These are phyloP conservation scores for Tuber indicum DNA, from an alignment of 495 filamentous ascomycete genomes.

Conservation along the genomic window DNA sequence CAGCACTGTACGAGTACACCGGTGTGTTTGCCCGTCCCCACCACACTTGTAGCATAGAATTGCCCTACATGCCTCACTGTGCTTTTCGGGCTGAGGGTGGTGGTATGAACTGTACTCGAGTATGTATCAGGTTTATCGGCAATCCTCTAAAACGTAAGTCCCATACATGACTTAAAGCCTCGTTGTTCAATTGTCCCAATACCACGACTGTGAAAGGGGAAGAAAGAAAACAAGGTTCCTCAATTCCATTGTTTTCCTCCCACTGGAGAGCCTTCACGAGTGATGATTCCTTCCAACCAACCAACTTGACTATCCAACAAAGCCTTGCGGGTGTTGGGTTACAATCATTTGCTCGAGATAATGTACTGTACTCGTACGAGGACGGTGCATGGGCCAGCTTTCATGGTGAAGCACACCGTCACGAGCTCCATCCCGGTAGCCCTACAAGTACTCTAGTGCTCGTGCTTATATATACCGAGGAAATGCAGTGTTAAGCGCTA, in stretches of 20 bases:
- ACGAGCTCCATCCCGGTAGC: background rate
- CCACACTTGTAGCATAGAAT: background rate
- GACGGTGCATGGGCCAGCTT: background rate
- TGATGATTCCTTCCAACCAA: background rate
- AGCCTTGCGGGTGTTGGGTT: background rate
- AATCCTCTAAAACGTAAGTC: background rate
- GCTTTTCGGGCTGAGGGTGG: background rate
- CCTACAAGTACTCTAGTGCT: background rate
- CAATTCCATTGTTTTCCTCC: background rate
- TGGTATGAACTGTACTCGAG: background rate
- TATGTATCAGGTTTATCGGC: background rate
- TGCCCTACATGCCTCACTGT: background rate
- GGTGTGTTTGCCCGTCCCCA: background rate
- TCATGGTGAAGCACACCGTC: background rate
- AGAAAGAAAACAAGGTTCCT: background rate
- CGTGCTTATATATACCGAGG: background rate
- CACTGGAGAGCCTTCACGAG: background rate
- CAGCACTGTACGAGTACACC: background rate
- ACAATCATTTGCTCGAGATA: background rate
- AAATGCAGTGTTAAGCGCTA: background rate
- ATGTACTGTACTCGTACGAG: no score
- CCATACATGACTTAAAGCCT: background rate
- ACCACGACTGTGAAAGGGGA: background rate
- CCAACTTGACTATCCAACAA: background rate
- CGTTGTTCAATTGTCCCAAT: background rate